Evolutionary conservation across 129 eudicot genomes (phyloP).

Genomic region (Daucus carota): DNA sequence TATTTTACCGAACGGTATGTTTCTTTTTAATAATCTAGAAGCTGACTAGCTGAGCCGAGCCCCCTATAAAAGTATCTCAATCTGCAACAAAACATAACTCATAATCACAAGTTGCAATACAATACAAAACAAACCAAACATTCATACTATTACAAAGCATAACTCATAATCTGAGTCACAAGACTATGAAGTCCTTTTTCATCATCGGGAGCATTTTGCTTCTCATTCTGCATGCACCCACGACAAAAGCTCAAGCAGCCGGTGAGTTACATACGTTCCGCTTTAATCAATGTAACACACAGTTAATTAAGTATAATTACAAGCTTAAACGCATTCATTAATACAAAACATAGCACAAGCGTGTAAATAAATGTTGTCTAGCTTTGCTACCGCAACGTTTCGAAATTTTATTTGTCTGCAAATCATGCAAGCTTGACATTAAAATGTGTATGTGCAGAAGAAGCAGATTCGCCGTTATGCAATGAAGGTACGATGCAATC

Average conservation of each 20-base stretch:
- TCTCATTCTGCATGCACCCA: conserved; percentile 4
- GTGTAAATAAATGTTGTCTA: not conserved
- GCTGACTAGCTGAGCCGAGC: conserved; percentile 9
- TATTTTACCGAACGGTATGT: not conserved
- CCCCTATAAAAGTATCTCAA: not conserved
- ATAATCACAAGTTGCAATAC: not conserved
- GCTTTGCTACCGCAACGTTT: not conserved
- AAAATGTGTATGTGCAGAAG: conserved; percentile 11
- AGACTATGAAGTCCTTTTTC: not conserved
- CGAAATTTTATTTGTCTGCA: not conserved
- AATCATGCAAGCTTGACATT: not conserved
- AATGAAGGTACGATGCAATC: conserved; percentile 48
- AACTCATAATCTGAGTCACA: too few relatives aligned
- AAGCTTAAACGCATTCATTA: not conserved
- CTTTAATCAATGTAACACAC: not conserved
- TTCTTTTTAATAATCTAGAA: not conserved
- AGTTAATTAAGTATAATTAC: not conserved
- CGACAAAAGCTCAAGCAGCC: not conserved
- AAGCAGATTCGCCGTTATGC: conserved; percentile 56
- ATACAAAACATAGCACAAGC: not conserved
- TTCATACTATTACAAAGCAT: too few relatives aligned
- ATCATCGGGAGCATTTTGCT: not conserved
- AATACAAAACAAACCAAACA: too few relatives aligned
- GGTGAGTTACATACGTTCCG: not conserved
- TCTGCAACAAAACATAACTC: not conserved